Evolutionary conservation across 179 eudicot genomes (phyloP), one percentile per base, ranked within the genome.

Genomic region (Pouteria campechiana): DNA sequence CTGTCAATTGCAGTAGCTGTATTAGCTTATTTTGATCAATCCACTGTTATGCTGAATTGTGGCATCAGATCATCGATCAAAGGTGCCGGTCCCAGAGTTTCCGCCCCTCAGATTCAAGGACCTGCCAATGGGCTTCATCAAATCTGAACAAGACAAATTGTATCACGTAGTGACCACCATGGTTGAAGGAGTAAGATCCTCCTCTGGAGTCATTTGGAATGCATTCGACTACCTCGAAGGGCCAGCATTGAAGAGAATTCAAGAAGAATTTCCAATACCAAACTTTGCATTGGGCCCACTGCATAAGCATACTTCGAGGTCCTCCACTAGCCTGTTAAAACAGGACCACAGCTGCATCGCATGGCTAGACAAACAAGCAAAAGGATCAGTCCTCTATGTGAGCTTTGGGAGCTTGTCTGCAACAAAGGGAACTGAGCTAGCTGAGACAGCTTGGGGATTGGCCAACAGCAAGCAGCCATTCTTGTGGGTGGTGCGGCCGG

Each of bases 41-140:
- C n/a, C n/a, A n/a, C n/a, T n/a, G n/a, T n/a, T n/a, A n/a, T n/a
- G n/a, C n/a, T n/a, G n/a, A n/a, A n/a, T n/a, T n/a, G n/a, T n/a
- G n/a, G n/a, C n/a, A n/a, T 34, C 21, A 54, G 60, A 41, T 25
- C 11, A 22, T 25, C 22, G 23, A 19, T 29, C 37, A 36, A 60
- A 53, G 33, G 54, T 12, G 6, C 20, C 20, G 27, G 44, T 61
- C 7, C 60, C 44, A 8, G 60, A 46, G 32, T 37, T 61, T 33
- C 44, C 66, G 0, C 66, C 60, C 20, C 55, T 61, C 3, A 61
- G 48, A 41, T 34, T 61, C 21, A 53, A 61, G 54, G 66, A 61
- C 66, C 39, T 61, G 19, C 59, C 66, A 0, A n/a, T 5, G 34
- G 6, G n/a, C n/a, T 9, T 61, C 8, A 32, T 35, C 36, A 19